Conservation (phyloP, 192 early-diverging fungal genomes). For the Spinellus fusiger region DNA sequence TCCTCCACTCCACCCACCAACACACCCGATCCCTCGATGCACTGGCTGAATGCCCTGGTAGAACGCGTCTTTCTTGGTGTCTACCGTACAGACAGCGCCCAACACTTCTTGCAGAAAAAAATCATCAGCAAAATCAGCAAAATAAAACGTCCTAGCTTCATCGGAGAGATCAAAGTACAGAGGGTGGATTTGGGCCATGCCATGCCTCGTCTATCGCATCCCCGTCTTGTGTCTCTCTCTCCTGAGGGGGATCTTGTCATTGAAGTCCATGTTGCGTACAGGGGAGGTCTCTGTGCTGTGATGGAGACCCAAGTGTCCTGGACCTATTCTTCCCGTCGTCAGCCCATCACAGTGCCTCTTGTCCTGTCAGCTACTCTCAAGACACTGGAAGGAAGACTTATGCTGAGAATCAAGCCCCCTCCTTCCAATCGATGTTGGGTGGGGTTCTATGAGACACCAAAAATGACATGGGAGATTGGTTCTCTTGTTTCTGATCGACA, state of each 20-base stretch:
- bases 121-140: constrained; percentile 56
- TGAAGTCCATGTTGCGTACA: constrained; percentile 74
- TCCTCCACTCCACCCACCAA: too few relatives aligned
- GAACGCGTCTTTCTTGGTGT: constrained; percentile 76
- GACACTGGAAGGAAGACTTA: constrained; percentile 64
- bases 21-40: too few relatives aligned
- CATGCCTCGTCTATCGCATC: constrained; percentile 71
- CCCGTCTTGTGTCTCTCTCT: constrained; percentile 65
- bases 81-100: constrained; percentile 49
- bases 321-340: constrained; percentile 47
- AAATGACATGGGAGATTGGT: constrained; percentile 64
- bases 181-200: constrained; percentile 74
- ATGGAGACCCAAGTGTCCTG: constrained; percentile 63
- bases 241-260: constrained; percentile 65
- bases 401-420: constrained; percentile 71
- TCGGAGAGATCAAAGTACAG: constrained; percentile 75
- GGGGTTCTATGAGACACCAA: constrained; percentile 76
- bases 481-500: constrained; percentile 83
- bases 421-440: constrained; percentile 83
- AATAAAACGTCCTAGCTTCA: constrained; percentile 57
- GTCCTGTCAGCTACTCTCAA: constrained; percentile 72
- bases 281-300: constrained; percentile 49
- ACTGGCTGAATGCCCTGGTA: constrained; percentile 85
- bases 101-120: constrained; percentile 26
- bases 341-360: constrained; percentile 68